Evolutionary conservation across 805 yeast genomes (phyloP).

Genomic region (Candida michaelii): DNA sequence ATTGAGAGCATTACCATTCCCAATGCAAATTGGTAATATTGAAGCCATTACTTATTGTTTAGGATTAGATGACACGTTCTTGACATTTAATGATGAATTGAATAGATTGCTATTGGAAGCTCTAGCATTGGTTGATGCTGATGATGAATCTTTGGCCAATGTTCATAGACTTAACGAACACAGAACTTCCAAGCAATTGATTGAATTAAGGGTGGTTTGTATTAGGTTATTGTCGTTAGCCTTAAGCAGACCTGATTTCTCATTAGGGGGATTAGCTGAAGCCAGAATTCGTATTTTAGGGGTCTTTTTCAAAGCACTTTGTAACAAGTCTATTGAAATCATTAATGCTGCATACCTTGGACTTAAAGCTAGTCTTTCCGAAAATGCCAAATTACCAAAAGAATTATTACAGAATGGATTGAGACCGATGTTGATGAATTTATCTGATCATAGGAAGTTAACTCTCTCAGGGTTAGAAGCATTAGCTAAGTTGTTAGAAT

Average conservation of each 20-base stretch:
- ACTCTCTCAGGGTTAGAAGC: conserved; percentile 92
- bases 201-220: conserved; percentile 86
- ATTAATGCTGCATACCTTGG: conserved; percentile 94
- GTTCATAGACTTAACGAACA: conserved; percentile 84
- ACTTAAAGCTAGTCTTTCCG: conserved; percentile 75
- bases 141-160: conserved; percentile 90
- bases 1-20: conserved; percentile 91
- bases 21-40: conserved; percentile 97
- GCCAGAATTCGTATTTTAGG: conserved; percentile 85
- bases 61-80: conserved; percentile 73
- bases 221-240: conserved; percentile 81
- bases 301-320: conserved; percentile 89
- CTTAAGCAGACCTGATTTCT: conserved; percentile 78
- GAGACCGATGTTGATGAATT: conserved; percentile 91
- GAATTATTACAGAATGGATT: conserved; percentile 93
- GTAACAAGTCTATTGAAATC: conserved; percentile 80
- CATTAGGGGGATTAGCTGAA: conserved; percentile 70
- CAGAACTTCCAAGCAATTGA: conserved; percentile 83
- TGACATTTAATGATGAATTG: conserved; percentile 86
- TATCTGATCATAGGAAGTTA: conserved; percentile 88
- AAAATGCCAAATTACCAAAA: conserved; percentile 86
- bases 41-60: conserved; percentile 95
- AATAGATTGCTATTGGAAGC: conserved; percentile 86
- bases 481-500: conserved; percentile 77
- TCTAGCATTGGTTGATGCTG: conserved; percentile 92